phyloP scores from a whole-genome alignment of 805 yeast species.

The Cyberlindnera maclurae region DNA sequence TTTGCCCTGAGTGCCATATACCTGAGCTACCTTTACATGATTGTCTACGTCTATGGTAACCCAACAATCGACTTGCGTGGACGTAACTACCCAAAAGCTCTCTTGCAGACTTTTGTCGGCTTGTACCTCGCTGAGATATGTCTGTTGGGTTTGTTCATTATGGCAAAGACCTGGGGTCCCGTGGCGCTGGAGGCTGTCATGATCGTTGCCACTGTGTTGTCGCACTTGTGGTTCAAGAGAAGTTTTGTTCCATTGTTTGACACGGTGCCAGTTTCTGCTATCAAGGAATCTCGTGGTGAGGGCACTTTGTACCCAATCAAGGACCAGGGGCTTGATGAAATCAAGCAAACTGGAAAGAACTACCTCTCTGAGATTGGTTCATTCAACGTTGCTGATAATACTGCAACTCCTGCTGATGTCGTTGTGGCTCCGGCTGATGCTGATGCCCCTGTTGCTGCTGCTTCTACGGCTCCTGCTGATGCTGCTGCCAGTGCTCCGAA shows the following conservation, averaged over 20 bases:
- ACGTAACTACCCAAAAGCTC: constrained; percentile 62
- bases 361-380: constrained; percentile 15
- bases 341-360: constrained; percentile 41
- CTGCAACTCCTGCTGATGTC: too few species aligned
- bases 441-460: constrained; percentile 18
- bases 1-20: constrained; percentile 51
- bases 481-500: constrained; percentile 11
- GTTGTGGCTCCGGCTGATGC: constrained; percentile 10
- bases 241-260: constrained; percentile 59
- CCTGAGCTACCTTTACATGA: constrained; percentile 54
- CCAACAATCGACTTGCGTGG: constrained; percentile 53
- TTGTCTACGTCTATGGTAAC: constrained; percentile 57
- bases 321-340: constrained; percentile 61
- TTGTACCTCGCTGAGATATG: constrained; percentile 66
- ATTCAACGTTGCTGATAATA: constrained; percentile 21
- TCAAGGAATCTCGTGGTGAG: constrained; percentile 32
- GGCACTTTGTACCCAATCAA: constrained; percentile 44
- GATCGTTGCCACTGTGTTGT: constrained; percentile 47
- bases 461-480: constrained; percentile 12
- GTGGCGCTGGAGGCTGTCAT: constrained; percentile 62
- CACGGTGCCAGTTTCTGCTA: constrained; percentile 59
- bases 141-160: constrained; percentile 62
- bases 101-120: constrained; percentile 67
- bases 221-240: constrained; percentile 53
- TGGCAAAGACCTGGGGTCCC: constrained; percentile 75